A percentile compares a stretch with the other conserved stretches of the same genome.
phyloP scores from a whole-genome alignment of 176 grass and related monocot genomes.

The Phragmites australis region DNA sequence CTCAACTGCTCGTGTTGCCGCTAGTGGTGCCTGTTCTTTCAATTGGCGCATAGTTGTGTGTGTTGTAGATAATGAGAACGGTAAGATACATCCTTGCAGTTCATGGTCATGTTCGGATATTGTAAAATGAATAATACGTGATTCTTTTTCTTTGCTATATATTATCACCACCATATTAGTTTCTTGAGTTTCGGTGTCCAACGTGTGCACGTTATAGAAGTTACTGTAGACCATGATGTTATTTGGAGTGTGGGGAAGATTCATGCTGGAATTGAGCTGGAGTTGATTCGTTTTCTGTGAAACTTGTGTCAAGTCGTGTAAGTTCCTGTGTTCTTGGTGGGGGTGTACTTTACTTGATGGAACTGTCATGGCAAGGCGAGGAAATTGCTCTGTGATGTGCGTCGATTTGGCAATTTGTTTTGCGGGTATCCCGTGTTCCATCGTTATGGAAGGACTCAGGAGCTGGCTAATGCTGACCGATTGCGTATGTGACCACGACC shows the following conservation, averaged over 20 bases:
- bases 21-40: background rate
- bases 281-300: background rate
- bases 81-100: slow-evolving; percentile 6
- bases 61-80: slow-evolving; percentile 22
- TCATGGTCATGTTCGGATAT: background rate
- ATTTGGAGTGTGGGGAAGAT: background rate
- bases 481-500: background rate
- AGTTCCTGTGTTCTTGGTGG: background rate
- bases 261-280: background rate
- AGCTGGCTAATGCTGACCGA: background rate
- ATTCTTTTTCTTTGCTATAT: background rate
- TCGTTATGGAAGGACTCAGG: too few species aligned
- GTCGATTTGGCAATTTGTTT: too few species aligned
- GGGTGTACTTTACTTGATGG: background rate
- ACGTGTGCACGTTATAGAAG: background rate
- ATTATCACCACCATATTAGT: background rate
- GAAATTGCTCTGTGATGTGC: background rate
- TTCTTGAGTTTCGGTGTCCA: background rate
- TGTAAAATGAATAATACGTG: slow-evolving; percentile 32
- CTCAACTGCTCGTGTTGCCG: background rate
- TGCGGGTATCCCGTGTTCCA: background rate
- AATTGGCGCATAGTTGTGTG: background rate
- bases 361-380: background rate
- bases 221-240: background rate
- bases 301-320: background rate